These are phyloP conservation scores for Notholithocarpus densiflorus DNA, from an alignment of 306 rosid genomes.

Conservation along the genomic window DNA sequence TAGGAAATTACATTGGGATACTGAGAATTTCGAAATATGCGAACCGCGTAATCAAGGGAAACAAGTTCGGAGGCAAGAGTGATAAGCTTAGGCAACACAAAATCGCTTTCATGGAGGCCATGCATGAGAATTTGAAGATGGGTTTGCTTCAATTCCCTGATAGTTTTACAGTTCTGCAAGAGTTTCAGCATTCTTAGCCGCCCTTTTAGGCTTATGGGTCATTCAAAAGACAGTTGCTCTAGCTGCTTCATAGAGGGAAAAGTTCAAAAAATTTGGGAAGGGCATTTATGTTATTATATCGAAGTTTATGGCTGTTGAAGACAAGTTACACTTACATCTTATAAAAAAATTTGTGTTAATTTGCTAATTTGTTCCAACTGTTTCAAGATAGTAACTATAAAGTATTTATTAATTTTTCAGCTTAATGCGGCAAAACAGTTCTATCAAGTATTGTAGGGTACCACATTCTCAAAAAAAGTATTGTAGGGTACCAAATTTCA, in stretches of 20 bases:
- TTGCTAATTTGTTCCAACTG: too few species aligned
- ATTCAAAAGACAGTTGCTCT: not conserved
- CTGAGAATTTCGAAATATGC: constrained; percentile 7
- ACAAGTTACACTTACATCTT: too few species aligned
- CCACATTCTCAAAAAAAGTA: too few species aligned
- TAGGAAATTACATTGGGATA: constrained; percentile 15
- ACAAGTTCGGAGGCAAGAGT: constrained; percentile 25
- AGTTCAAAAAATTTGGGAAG: not conserved
- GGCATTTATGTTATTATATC: not conserved
- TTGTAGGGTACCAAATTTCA: too few species aligned
- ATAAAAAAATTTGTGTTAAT: too few species aligned
- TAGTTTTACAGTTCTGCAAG: constrained; percentile 13
- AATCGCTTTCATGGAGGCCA: constrained; percentile 16
- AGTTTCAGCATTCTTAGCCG: constrained; percentile 5
- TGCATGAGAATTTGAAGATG: constrained; percentile 26
- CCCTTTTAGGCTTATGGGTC: not conserved
- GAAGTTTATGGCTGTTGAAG: not conserved
- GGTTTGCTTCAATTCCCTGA: constrained; percentile 22
- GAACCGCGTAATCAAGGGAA: constrained; percentile 13
- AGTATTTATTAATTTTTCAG: too few species aligned
- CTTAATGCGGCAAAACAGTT: too few species aligned
- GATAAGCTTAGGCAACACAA: constrained; percentile 21
- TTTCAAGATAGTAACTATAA: too few species aligned
- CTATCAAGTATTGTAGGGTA: too few species aligned
- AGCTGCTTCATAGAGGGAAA: not conserved